Evolutionary conservation across 2,329 filamentous ascomycete genomes (phyloP).

Genomic region (Aureobasidium mangrovei): DNA sequence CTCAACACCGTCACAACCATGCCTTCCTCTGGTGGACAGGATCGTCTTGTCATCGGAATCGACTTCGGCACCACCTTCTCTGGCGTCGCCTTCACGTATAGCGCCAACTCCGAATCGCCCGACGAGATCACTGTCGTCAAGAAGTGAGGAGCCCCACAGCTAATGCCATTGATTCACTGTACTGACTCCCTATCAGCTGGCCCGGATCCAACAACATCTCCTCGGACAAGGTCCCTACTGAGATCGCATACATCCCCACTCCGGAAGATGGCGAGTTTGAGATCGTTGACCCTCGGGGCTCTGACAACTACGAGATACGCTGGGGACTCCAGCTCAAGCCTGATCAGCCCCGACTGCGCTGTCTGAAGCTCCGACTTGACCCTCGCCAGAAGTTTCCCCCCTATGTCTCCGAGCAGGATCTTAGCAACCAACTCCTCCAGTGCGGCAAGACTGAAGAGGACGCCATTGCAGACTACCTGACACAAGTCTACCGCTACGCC

Average conservation of each 20-base stretch:
- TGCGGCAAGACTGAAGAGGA: constrained; percentile 70
- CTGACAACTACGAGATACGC: constrained; percentile 37
- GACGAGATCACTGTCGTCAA: constrained; percentile 80
- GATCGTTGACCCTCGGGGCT: not conserved
- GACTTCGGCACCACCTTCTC: constrained; percentile 80
- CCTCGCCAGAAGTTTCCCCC: constrained; percentile 71
- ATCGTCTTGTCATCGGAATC: constrained; percentile 53
- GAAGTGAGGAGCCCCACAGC: constrained; percentile 31
- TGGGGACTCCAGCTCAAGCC: constrained; percentile 81
- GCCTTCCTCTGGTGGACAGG: not conserved
- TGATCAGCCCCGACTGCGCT: constrained; percentile 65
- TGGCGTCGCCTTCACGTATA: constrained; percentile 60
- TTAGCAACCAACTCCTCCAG: constrained; percentile 61
- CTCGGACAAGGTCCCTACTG: constrained; percentile 79
- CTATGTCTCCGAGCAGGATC: constrained; percentile 66
- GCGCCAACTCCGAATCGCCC: constrained; percentile 48
- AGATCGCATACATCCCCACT: constrained; percentile 51
- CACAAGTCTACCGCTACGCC: constrained; percentile 65
- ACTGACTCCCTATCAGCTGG: constrained; percentile 42
- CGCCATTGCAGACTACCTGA: constrained; percentile 70
- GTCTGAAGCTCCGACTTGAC: constrained; percentile 79
- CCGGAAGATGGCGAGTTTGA: constrained; percentile 35
- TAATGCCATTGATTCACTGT: not conserved
- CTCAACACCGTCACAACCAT: not conserved
- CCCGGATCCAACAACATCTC: constrained; percentile 77